Evolutionary conservation across 768 basidiomycete genomes (phyloP).

Genomic region (Nidularia sp.): DNA sequence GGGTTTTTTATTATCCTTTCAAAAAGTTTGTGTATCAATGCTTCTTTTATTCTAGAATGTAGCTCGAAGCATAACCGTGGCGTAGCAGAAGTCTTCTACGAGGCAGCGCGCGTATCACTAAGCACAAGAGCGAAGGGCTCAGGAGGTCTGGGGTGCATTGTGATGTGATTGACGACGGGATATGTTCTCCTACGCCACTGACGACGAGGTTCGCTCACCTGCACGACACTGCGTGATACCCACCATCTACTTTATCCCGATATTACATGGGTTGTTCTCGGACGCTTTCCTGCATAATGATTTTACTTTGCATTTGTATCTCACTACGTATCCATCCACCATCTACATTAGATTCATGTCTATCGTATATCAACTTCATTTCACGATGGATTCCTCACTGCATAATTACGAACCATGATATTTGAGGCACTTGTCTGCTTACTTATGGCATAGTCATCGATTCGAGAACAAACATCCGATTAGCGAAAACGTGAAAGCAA

Average conservation of each 20-base stretch:
- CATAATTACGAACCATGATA: too few species aligned
- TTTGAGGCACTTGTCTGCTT: neutral
- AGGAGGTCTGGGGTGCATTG: slow-evolving; percentile 46
- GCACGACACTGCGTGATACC: too few species aligned
- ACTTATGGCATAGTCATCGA: neutral
- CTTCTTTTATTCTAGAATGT: slow-evolving; percentile 58
- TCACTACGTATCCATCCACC: too few species aligned
- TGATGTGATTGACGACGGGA: slow-evolving; percentile 42
- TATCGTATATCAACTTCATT: too few species aligned
- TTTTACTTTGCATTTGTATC: too few species aligned
- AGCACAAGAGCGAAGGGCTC: slow-evolving; percentile 69
- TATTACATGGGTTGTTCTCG: too few species aligned
- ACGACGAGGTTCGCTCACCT: too few species aligned
- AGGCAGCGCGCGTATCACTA: slow-evolving; percentile 83
- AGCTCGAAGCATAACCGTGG: slow-evolving; percentile 97
- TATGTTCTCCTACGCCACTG: too few species aligned
- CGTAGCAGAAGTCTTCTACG: slow-evolving; percentile 89
- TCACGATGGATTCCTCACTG: too few species aligned
- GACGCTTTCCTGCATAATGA: too few species aligned
- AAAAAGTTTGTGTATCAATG: neutral
- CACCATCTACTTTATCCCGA: too few species aligned
- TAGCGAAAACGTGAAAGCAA: slow-evolving; percentile 12
- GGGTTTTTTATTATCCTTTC: slow-evolving; percentile 14
- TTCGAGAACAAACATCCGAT: slow-evolving; percentile 15
- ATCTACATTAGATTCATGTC: too few species aligned